Evolutionary conservation across 352 stramenopile species (phyloP).

Genomic region (Sclerospora graminicola): DNA sequence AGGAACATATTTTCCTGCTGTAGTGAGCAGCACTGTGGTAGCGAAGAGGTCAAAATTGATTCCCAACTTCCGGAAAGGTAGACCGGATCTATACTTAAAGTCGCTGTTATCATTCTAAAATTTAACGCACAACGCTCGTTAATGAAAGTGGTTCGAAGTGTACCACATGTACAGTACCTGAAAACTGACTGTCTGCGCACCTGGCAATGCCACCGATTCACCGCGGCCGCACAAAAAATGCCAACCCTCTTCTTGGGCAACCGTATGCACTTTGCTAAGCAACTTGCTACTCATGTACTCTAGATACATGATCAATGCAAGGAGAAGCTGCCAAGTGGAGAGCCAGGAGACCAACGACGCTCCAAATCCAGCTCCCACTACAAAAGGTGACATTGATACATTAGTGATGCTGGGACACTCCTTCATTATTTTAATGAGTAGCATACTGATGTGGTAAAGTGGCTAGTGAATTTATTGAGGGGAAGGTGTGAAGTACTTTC

Average conservation of each 20-base stretch:
- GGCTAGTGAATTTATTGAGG: no score
- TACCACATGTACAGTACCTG: constrained; percentile 7
- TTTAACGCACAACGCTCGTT: neutral
- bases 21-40: constrained; percentile 77
- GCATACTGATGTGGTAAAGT: no score
- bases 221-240: constrained; percentile 18
- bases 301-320: constrained; percentile 80
- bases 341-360: constrained; percentile 85
- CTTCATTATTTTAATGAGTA: neutral
- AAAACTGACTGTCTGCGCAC: constrained; percentile 18
- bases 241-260: constrained; percentile 75
- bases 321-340: constrained; percentile 60
- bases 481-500: no score
- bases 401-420: neutral
- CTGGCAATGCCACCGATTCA: constrained; percentile 22
- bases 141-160: no score
- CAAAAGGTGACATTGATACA: constrained; percentile 1
- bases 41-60: constrained; percentile 69
- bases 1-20: constrained; percentile 76
- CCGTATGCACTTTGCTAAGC: constrained; percentile 61
- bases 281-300: constrained; percentile 64
- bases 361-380: constrained; percentile 38
- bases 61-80: constrained; percentile 53
- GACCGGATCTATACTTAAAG: constrained; percentile 20
- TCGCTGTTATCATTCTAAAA: constrained; percentile 14